These are phyloP conservation scores for Fusarium praegraminearum DNA, from an alignment of 2,329 filamentous ascomycete genomes.

Conservation along the genomic window DNA sequence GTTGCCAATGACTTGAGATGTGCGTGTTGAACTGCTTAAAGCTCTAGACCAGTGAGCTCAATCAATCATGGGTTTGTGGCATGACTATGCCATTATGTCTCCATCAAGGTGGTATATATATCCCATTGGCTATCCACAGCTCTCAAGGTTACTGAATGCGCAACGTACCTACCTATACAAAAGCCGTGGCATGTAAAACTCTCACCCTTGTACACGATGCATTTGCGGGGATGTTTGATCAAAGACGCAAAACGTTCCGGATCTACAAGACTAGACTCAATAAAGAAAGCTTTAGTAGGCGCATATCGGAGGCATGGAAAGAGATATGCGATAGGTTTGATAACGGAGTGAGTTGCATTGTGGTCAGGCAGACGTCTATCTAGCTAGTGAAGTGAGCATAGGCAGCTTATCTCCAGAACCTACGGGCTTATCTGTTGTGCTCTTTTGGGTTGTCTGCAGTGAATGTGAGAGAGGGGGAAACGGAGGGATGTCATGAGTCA, in stretches of 20 bases:
- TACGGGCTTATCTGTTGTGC: slow-evolving; percentile 22
- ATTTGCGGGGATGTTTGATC: slow-evolving; percentile 22
- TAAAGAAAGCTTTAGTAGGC: slow-evolving; percentile 20
- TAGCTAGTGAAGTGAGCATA: slow-evolving; percentile 6
- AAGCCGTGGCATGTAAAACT: slow-evolving; percentile 2
- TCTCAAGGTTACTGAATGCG: slow-evolving; percentile 25
- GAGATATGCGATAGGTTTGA: slow-evolving; percentile 12
- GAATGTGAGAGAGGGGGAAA: slow-evolving; percentile 20
- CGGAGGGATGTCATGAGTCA: slow-evolving; percentile 35
- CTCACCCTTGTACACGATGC: slow-evolving; percentile 14
- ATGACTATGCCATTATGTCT: background rate
- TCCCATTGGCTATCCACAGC: background rate
- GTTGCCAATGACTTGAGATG: background rate
- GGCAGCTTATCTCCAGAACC: slow-evolving; percentile 24
- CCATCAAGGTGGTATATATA: slow-evolving; percentile 18
- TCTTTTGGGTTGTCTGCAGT: background rate
- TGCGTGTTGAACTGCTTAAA: background rate
- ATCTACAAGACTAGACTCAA: slow-evolving; percentile 36
- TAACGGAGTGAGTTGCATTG: slow-evolving; percentile 9
- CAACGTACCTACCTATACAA: background rate
- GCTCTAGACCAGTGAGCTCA: background rate
- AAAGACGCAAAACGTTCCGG: slow-evolving; percentile 20
- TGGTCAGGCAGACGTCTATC: slow-evolving; percentile 9
- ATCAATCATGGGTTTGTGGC: slow-evolving; percentile 2
- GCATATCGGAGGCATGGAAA: slow-evolving; percentile 15